A percentile compares a stretch with the other conserved stretches of the same genome.
Evolutionary conservation across 2,329 filamentous ascomycete genomes (phyloP).

Genomic region (Shiraia sp.): DNA sequence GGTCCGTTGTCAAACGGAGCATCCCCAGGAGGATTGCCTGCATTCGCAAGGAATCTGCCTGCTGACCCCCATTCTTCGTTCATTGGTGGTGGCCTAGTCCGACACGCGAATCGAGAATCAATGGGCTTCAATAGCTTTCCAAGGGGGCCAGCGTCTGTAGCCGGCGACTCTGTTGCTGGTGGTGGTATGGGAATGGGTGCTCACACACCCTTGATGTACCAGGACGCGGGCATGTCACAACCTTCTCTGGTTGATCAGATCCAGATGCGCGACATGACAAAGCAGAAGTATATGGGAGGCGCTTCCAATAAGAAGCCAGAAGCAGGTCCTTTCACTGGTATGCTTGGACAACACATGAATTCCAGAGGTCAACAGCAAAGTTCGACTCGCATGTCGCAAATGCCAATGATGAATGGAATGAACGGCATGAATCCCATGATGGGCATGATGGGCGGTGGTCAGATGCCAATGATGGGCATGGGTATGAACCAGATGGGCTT

Average conservation of each 20-base stretch:
- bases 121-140: constrained; percentile 43
- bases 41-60: constrained; percentile 42
- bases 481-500: constrained; percentile 36
- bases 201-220: constrained; percentile 30
- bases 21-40: constrained; percentile 28
- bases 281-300: constrained; percentile 43
- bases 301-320: constrained; percentile 36
- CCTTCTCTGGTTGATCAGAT: constrained; percentile 45
- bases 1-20: constrained; percentile 27
- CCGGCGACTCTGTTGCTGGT: constrained; percentile 33
- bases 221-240: constrained; percentile 33
- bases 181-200: constrained; percentile 21
- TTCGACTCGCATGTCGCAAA: constrained; percentile 31
- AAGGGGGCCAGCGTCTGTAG: constrained; percentile 37
- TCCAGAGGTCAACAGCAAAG: constrained; percentile 20
- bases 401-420: constrained; percentile 32
- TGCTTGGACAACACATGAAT: constrained; percentile 41
- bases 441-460: constrained; percentile 25
- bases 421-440: constrained; percentile 26
- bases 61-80: constrained; percentile 39
- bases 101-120: constrained; percentile 39
- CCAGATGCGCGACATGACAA: constrained; percentile 41
- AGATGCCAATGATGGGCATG: constrained; percentile 38
- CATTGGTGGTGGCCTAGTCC: constrained; percentile 41
- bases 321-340: constrained; percentile 40